Evolutionary conservation across 441 rosid genomes (phyloP), one percentile per base, ranked within the genome.

Genomic region (Pelargonium citronellum): DNA sequence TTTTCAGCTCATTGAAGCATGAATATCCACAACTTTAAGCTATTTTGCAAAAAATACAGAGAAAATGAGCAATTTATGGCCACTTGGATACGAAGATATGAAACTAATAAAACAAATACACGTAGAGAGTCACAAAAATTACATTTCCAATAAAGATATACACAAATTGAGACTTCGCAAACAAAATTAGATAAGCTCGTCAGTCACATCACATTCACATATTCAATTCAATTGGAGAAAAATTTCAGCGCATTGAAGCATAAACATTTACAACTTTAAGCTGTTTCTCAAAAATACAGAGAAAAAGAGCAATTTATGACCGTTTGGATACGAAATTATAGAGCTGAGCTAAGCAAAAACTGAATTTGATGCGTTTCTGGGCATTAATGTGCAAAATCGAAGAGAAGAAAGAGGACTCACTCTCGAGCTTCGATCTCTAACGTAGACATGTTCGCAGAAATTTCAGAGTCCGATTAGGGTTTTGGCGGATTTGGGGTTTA

Each of bases 371-470:
- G 65, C 27, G 49, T 61, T 51, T 17, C 8, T 58, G 57, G 49
- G 5, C 24, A 67, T 0, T 20, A 64, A 66, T 58, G n/a, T n/a
- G 62, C 7, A 47, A 15, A 37, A 20, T 17, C 9, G 60, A 69
- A 68, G 51, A 66, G 49, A 49, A 60, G 1, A 66, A 70, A 0
- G 57, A 73, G 7, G 55, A 71, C 96, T 82, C 78, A 95, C 97
- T 92, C 97, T 71, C 92, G 89, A 75, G 99, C 96, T 81, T 95
- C 97, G 79, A 95, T 92, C 85, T 91, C 97, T 63, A 90, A 81
- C 43, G 95, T 83, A 11, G 79, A 76, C 96, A 90, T 92, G 68
- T 77, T 80, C 53, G 77, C 2, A 11, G 46, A 34, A 2, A 3
- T 30, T 30, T 30, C 37, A 62, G 37, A 62, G 39, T 11, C 16